A percentile compares a stretch with the other conserved stretches of the same genome.
These are phyloP conservation scores for Arxiozyma telluris DNA, from an alignment of 1,139 yeast species.

Conservation along the genomic window DNA sequence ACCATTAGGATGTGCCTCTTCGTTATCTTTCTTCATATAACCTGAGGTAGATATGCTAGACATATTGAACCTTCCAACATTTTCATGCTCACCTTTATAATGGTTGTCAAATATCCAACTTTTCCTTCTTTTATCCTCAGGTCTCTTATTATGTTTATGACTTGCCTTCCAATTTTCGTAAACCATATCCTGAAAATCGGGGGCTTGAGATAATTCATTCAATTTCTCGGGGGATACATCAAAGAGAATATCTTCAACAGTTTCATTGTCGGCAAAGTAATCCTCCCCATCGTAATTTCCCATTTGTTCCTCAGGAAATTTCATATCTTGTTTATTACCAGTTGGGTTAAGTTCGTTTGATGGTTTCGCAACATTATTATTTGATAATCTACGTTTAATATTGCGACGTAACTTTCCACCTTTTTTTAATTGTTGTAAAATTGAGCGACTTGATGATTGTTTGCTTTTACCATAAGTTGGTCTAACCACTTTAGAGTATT, in stretches of 20 bases:
- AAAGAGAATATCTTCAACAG: slow-evolving; percentile 33
- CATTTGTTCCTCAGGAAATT: slow-evolving; percentile 6
- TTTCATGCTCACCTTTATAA: background rate
- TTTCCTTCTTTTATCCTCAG: slow-evolving; percentile 18
- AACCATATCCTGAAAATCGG: slow-evolving; percentile 38
- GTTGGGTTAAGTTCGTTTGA: slow-evolving; percentile 6
- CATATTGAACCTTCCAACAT: background rate
- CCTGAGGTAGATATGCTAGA: background rate
- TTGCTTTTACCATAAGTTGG: slow-evolving; percentile 4
- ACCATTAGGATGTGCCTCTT: background rate
- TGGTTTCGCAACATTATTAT: slow-evolving; percentile 9
- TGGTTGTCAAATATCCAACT: slow-evolving; percentile 11
- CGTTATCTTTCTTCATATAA: background rate
- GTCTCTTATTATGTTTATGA: slow-evolving; percentile 14
- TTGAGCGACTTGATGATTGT: slow-evolving; percentile 7
- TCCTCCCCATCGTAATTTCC: slow-evolving; percentile 25
- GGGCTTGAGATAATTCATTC: slow-evolving; percentile 32
- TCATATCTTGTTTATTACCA: slow-evolving; percentile 16
- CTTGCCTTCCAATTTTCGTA: slow-evolving; percentile 27
- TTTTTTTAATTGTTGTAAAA: slow-evolving; percentile 14
- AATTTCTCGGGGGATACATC: slow-evolving; percentile 32
- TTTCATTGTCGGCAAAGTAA: slow-evolving; percentile 29
- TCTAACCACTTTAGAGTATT: background rate
- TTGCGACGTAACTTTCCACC: slow-evolving; percentile 17
- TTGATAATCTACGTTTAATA: slow-evolving; percentile 16